Conservation (phyloP, 2,329 filamentous ascomycete genomes). For the Huntiella bhutanensis region DNA sequence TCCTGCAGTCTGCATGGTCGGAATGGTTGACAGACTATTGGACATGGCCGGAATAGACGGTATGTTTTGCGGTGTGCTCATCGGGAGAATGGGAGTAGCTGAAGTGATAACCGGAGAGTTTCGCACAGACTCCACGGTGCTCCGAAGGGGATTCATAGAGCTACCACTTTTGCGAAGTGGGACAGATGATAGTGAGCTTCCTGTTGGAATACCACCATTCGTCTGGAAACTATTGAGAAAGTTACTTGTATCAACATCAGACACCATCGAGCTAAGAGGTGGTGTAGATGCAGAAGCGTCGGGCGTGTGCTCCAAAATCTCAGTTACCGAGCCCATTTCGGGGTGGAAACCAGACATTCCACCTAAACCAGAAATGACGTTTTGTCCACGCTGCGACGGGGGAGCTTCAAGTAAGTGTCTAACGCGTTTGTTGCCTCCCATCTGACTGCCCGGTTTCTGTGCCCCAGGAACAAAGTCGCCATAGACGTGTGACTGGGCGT, state of each 20-base stretch:
- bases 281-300: constrained; percentile 13
- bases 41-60: not conserved
- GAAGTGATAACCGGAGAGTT: not conserved
- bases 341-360: constrained; percentile 17
- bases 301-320: constrained; percentile 35
- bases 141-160: not conserved
- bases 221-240: not conserved
- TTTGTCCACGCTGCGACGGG: constrained; percentile 12
- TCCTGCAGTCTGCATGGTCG: constrained; percentile 10
- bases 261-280: not conserved
- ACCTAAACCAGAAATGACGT: not conserved
- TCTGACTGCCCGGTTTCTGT: constrained; percentile 23
- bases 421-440: constrained; percentile 29
- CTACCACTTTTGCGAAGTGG: not conserved
- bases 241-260: not conserved
- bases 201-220: constrained; percentile 12
- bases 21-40: not conserved
- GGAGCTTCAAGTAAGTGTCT: constrained; percentile 34
- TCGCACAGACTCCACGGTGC: not conserved
- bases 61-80: constrained; percentile 6
- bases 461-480: constrained; percentile 33
- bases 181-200: constrained; percentile 8
- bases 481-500: constrained; percentile 33
- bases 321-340: constrained; percentile 39
- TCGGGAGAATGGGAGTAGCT: constrained; percentile 12